phyloP scores from a whole-genome alignment of 257 asterid genomes.

The Mentha longifolia region DNA sequence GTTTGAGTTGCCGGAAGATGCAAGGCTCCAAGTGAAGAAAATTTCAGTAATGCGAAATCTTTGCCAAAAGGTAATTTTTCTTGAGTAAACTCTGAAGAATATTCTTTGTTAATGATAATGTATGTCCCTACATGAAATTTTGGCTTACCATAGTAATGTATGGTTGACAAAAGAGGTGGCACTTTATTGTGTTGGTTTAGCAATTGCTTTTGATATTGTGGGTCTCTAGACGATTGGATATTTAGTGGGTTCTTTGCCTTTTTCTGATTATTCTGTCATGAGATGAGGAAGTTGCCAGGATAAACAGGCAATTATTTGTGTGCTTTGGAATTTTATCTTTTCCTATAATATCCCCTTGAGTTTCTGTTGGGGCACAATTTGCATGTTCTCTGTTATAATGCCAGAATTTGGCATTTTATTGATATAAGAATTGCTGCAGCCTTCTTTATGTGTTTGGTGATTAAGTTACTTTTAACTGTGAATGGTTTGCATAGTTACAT shows the following conservation, averaged over 20 bases:
- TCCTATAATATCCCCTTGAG: not conserved
- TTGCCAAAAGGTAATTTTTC: too few relatives aligned
- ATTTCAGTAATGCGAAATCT: too few relatives aligned
- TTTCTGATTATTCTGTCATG: not conserved
- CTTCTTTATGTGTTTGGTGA: constrained; percentile 21
- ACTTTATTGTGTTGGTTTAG: not conserved
- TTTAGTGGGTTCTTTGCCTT: not conserved
- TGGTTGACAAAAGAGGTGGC: not conserved
- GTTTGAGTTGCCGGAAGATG: too few relatives aligned
- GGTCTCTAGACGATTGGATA: not conserved
- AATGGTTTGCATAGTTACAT: not conserved
- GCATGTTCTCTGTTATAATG: not conserved
- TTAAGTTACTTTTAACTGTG: not conserved
- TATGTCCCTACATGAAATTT: not conserved
- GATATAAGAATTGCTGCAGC: not conserved
- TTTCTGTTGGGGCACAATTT: not conserved
- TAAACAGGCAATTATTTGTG: not conserved
- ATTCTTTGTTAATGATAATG: not conserved
- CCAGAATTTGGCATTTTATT: constrained; percentile 7
- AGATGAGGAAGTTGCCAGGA: not conserved
- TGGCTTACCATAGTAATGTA: not conserved
- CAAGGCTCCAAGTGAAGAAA: too few relatives aligned
- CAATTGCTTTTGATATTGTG: constrained; percentile 8
- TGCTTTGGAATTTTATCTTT: not conserved
- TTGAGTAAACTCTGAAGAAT: not conserved